Evolutionary conservation across 116 monocot species (phyloP).

Genomic region (Trichopus zeylanicus): DNA sequence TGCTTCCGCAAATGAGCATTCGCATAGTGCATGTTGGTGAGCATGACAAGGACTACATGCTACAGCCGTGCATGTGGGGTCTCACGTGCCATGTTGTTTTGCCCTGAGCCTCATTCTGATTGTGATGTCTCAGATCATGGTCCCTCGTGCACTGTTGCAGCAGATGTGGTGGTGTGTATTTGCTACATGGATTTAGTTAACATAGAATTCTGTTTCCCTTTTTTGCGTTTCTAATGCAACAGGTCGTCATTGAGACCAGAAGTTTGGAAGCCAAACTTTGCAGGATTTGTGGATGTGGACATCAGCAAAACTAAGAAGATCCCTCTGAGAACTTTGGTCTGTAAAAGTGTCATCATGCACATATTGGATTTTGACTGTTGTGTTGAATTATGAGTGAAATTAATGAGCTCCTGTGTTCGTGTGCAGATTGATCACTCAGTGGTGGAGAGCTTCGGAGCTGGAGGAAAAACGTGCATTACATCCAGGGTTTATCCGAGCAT

Average conservation of each 20-base stretch:
- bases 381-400: background rate
- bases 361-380: background rate
- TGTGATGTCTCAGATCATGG: background rate
- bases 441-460: slow-evolving; percentile 67
- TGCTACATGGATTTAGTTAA: too few relatives aligned
- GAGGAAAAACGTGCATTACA: slow-evolving; percentile 43
- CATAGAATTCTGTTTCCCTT: background rate
- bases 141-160: background rate
- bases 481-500: slow-evolving; percentile 49
- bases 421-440: slow-evolving; percentile 54
- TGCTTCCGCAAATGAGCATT: too few relatives aligned
- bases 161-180: background rate
- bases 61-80: background rate
- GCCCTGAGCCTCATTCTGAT: background rate
- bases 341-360: background rate
- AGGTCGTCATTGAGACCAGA: slow-evolving; percentile 42
- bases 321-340: slow-evolving; percentile 16
- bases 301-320: slow-evolving; percentile 30
- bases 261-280: slow-evolving; percentile 48
- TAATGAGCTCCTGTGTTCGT: background rate
- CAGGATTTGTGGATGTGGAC: slow-evolving; percentile 52
- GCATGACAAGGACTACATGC: too few relatives aligned
- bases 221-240: slow-evolving; percentile 3
- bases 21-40: too few relatives aligned
- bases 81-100: background rate